Base-by-base conservation (phyloP, 345 rosid species). In the Ceriops tagal region DNA sequence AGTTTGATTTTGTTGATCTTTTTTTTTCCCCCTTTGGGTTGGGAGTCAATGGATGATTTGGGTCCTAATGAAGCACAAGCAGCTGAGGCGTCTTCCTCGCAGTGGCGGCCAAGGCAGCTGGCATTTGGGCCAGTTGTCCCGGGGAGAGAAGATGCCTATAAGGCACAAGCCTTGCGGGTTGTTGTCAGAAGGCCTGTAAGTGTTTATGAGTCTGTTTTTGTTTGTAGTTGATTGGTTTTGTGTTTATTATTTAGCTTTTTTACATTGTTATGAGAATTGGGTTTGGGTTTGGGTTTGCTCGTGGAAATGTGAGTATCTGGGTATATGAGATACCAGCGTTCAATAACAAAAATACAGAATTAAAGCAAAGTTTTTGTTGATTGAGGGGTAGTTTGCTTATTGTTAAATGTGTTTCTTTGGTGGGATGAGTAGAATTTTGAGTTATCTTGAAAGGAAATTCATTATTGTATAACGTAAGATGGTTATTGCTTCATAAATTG, bases 31-130 rank as follows among this genome's bases (percentile, higher is more conserved):
- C 46, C 39, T 63, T 43, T 52, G 61, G 8, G 32, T 63, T 46
- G 31, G 55, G 30, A 65, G 71, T 77, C 71, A 37, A 86, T 90
- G 96, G 92, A 84, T 77, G 95, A 81, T 73, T 81, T 82, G 77
- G 74, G 79, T 80, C 71, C 83, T 53, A 82, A 80, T 69, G 74
- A 66, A 58, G 80, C 80, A 35, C 74, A 57, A 26, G 77, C 70
- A 76, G 58, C 70, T 61, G 84, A 71, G 4, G 71, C 74, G 4
- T 79, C 85, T 9, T 71, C 82, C 0, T 55, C 71, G 21, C 43
- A 73, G 43, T 92, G 97, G 98, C 78, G 70, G 82, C 98, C 98
- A 11, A 81, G 77, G 79, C 88, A 82, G 89, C 79, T 89, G 28
- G 83, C 79, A 65, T 93, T 91, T 74, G 73, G 79, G 63, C 61